Conservation (phyloP, 2,329 filamentous ascomycete genomes). For the Hortaea sp. region DNA sequence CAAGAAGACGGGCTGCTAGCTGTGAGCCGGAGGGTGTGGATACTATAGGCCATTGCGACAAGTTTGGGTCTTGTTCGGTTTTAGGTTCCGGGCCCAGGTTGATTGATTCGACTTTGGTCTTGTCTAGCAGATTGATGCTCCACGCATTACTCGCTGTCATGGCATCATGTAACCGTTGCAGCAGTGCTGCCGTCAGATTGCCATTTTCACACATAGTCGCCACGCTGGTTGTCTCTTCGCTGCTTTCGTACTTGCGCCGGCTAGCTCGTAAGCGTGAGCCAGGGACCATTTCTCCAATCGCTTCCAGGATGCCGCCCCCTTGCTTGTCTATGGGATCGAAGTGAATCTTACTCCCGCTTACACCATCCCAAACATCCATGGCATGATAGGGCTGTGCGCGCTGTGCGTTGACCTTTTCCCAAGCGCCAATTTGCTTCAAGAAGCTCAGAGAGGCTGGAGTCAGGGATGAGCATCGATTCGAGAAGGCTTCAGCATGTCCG, state of each 20-base stretch:
- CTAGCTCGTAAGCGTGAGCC: conserved; percentile 16
- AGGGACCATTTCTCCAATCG: conserved; percentile 19
- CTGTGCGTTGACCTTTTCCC: conserved; percentile 61
- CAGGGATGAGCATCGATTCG: conserved; percentile 90
- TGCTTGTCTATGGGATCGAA: conserved; percentile 42
- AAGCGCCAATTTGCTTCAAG: conserved; percentile 69
- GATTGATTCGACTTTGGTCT: conserved; percentile 71
- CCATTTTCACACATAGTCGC: conserved; percentile 96
- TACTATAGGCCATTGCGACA: conserved; percentile 81
- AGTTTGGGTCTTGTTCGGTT: conserved; percentile 51
- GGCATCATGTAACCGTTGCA: conserved; percentile 30
- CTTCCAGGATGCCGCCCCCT: conserved; percentile 14
- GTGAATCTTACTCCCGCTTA: conserved; percentile 75
- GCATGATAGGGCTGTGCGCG: conserved; percentile 82
- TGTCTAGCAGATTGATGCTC: conserved; percentile 61
- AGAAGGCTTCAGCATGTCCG: conserved; percentile 62
- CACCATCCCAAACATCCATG: conserved; percentile 98
- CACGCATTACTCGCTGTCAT: conserved; percentile 43
- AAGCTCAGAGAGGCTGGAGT: conserved; percentile 82
- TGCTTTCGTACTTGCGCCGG: conserved; percentile 13
- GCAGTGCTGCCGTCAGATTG: conserved; percentile 71
- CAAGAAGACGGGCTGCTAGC: conserved; percentile 69
- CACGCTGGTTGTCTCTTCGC: conserved; percentile 40
- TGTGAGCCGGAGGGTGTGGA: conserved; percentile 49
- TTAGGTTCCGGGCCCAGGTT: conserved; percentile 52